These are phyloP conservation scores for Trichosanthes truncata DNA, from an alignment of 306 rosid species.

Conservation along the genomic window DNA sequence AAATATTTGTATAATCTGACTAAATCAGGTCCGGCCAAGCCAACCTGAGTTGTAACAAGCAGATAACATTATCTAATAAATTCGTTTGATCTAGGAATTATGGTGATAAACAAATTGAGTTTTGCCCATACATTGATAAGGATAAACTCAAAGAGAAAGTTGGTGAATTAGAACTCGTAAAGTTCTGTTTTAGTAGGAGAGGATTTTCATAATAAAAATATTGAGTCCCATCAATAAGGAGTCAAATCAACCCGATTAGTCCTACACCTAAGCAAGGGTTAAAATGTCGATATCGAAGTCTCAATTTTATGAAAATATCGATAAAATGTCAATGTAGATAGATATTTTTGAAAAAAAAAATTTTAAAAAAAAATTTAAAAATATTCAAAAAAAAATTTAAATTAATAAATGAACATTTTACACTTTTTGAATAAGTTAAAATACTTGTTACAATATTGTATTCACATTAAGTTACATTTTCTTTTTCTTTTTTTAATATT, in stretches of 20 bases:
- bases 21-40: neutral
- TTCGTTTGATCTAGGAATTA: neutral
- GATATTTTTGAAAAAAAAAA: no score
- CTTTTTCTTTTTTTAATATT: no score
- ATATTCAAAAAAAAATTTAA: no score
- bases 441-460: no score
- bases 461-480: no score
- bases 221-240: neutral
- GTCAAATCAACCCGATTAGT: neutral
- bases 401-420: no score
- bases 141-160: neutral
- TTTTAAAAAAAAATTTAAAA: no score
- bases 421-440: no score
- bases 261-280: no score
- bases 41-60: neutral
- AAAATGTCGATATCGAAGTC: no score
- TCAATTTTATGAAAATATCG: no score
- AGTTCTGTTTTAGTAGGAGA: neutral
- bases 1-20: neutral
- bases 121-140: neutral
- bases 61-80: neutral
- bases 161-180: neutral
- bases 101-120: neutral
- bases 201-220: neutral
- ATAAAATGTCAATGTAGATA: no score